Conservation (phyloP, 2,329 filamentous ascomycete genomes). For the Curvularia eragrostidis region DNA sequence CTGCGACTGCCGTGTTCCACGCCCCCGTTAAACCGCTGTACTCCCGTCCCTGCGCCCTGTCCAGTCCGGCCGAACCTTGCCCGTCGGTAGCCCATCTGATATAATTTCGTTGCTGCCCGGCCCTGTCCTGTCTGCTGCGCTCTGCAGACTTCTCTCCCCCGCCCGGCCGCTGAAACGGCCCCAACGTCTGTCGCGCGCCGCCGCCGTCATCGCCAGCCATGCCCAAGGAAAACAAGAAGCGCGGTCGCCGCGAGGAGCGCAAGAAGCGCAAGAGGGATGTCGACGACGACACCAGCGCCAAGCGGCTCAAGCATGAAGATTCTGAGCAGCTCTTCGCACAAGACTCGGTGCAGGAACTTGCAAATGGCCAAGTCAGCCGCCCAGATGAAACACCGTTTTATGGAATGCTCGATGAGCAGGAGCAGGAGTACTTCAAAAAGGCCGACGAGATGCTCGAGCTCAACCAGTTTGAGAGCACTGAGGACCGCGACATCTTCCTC, state of each 20-base stretch:
- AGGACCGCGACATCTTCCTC: slow-evolving; percentile 64
- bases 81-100: neutral
- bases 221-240: slow-evolving; percentile 67
- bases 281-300: slow-evolving; percentile 43
- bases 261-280: slow-evolving; percentile 55
- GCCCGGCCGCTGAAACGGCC: slow-evolving; percentile 21
- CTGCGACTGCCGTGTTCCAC: slow-evolving; percentile 16
- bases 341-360: slow-evolving; percentile 27
- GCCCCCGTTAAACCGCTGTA: slow-evolving; percentile 13
- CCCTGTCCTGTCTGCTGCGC: neutral
- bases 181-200: slow-evolving; percentile 25
- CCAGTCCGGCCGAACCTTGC: neutral
- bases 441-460: slow-evolving; percentile 89
- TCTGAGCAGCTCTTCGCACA: slow-evolving; percentile 23
- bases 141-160: neutral
- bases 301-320: slow-evolving; percentile 44
- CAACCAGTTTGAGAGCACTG: slow-evolving; percentile 81
- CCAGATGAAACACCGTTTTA: slow-evolving; percentile 77
- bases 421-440: slow-evolving; percentile 93
- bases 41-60: slow-evolving; percentile 3
- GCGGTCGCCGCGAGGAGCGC: slow-evolving; percentile 61
- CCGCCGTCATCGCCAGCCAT: slow-evolving; percentile 47
- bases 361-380: slow-evolving; percentile 40
- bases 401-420: slow-evolving; percentile 87
- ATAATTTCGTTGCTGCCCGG: slow-evolving; percentile 3